Percentiles rank a stretch among this genome's conserved stretches.
These are phyloP conservation scores for Raphidocelis subcapitata DNA, from an alignment of 139 green algal species.

Conservation along the genomic window DNA sequence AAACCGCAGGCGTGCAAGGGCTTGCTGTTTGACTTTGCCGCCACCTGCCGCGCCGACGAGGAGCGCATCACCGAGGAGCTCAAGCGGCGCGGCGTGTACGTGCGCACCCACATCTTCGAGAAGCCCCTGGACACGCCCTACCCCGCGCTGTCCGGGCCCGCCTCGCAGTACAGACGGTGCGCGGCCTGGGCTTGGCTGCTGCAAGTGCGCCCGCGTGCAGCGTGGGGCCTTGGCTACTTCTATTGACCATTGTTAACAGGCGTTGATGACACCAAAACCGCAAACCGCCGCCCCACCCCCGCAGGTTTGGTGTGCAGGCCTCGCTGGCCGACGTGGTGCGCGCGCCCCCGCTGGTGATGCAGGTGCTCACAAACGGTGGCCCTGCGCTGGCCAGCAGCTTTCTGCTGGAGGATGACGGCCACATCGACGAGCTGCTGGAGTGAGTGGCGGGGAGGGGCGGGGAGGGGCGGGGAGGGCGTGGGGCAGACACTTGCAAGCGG, in stretches of 20 bases:
- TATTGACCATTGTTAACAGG: too few species aligned
- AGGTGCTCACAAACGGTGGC: conserved; percentile 48
- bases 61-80: background rate
- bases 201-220: too few species aligned
- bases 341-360: conserved; percentile 70
- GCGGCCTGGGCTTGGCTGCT: too few species aligned
- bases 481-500: too few species aligned
- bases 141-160: too few species aligned
- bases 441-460: background rate
- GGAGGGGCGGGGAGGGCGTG: too few species aligned
- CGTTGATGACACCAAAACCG: too few species aligned
- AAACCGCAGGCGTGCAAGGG: too few species aligned
- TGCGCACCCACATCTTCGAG: background rate
- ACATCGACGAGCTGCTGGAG: conserved; percentile 4
- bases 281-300: too few species aligned
- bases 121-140: background rate
- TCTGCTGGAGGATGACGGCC: background rate
- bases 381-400: conserved; percentile 38
- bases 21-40: conserved; percentile 21
- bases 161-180: too few species aligned
- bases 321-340: conserved; percentile 54
- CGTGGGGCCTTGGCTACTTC: too few species aligned
- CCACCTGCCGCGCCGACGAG: conserved; percentile 1
- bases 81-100: background rate
- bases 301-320: too few species aligned